Conservation (phyloP, 352 stramenopile species). For the Globisporangium apiculatum region DNA sequence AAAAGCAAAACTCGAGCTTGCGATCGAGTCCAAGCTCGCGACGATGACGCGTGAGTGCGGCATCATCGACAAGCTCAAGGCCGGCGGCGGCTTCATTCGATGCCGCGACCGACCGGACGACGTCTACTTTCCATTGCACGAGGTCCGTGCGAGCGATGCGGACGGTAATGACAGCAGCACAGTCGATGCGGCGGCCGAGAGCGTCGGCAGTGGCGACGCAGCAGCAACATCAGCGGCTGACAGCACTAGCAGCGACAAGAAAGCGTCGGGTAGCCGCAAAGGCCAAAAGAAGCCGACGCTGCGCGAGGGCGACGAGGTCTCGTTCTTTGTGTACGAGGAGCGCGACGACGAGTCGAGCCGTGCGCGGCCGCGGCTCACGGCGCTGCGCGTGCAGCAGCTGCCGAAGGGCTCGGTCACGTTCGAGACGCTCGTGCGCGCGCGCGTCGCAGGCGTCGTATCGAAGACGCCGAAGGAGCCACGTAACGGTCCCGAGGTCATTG, state of each 20-base stretch:
- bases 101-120: slow-evolving; percentile 63
- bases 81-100: slow-evolving; percentile 60
- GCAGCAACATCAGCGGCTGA: slow-evolving; percentile 7
- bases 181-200: slow-evolving; percentile 1
- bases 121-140: slow-evolving; percentile 66
- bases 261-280: slow-evolving; percentile 9
- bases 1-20: slow-evolving; percentile 53
- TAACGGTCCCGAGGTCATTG: slow-evolving; percentile 50
- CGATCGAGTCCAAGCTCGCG: slow-evolving; percentile 57
- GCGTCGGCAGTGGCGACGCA: slow-evolving; percentile 10
- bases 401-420: slow-evolving; percentile 52
- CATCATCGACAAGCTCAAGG: slow-evolving; percentile 53
- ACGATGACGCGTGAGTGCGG: slow-evolving; percentile 50
- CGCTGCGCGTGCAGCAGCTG: slow-evolving; percentile 61
- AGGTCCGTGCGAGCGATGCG: slow-evolving; percentile 29
- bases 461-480: slow-evolving; percentile 63
- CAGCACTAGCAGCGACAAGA: slow-evolving; percentile 7
- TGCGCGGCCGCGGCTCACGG: slow-evolving; percentile 37
- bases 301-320: slow-evolving; percentile 65
- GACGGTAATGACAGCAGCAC: background rate
- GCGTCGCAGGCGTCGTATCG: slow-evolving; percentile 52
- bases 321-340: slow-evolving; percentile 75
- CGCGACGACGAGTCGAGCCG: slow-evolving; percentile 33
- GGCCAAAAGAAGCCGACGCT: slow-evolving; percentile 14
- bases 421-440: slow-evolving; percentile 43